These are phyloP conservation scores for Coemansia sp. DNA, from an alignment of 192 early-diverging fungal species.

Conservation along the genomic window DNA sequence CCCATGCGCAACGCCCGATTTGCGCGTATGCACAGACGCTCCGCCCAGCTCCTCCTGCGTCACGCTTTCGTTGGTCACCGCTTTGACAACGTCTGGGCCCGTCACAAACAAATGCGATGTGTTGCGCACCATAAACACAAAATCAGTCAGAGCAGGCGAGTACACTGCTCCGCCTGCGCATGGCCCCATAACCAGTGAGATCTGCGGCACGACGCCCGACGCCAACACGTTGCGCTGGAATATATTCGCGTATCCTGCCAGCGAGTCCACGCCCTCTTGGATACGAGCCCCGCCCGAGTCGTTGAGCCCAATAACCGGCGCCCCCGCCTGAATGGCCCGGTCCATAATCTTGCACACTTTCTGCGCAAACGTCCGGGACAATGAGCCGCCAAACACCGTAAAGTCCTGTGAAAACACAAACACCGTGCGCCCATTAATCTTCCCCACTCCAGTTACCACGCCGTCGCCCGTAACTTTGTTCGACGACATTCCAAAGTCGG, in stretches of 20 bases:
- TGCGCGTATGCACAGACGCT: conserved; percentile 82
- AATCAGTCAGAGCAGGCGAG: conserved; percentile 95
- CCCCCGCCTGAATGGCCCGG: conserved; percentile 84
- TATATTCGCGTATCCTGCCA: conserved; percentile 95
- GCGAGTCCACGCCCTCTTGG: conserved; percentile 95
- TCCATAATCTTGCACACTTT: conserved; percentile 97
- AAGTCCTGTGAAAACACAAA: conserved; percentile 95
- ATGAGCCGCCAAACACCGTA: conserved; percentile 87
- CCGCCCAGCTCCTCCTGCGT: conserved; percentile 96
- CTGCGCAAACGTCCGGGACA: conserved; percentile 83
- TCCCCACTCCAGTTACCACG: conserved; percentile 95
- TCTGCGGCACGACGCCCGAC: conserved; percentile 92
- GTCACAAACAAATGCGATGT: conserved; percentile 97
- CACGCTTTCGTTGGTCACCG: conserved; percentile 91
- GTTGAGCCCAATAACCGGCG: conserved; percentile 94
- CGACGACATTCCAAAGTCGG: conserved; percentile 83
- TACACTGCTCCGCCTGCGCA: conserved; percentile 98
- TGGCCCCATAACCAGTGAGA: conserved; percentile 96
- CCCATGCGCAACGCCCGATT: conserved; percentile 89
- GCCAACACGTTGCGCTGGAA: conserved; percentile 92
- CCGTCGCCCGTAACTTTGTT: conserved; percentile 89
- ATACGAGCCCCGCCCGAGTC: conserved; percentile 98
- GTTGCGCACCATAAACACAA: conserved; percentile 95
- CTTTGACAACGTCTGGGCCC: conserved; percentile 95
- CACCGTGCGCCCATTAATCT: conserved; percentile 85